Conservation (phyloP, 345 rosid species). For the Murraya koenigii region DNA sequence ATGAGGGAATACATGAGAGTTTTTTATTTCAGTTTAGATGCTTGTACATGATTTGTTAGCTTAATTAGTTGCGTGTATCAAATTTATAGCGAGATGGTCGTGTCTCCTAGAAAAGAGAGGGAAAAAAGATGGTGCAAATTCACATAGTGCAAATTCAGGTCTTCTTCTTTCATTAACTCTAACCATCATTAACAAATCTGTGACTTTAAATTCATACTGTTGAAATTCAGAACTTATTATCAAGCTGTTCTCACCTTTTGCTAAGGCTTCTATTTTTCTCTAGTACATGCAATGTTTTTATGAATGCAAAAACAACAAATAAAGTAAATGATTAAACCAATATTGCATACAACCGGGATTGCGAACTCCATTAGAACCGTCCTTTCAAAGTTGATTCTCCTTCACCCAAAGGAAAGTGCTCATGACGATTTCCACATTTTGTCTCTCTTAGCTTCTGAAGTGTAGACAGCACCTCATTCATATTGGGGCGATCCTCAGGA, state of each 20-base stretch:
- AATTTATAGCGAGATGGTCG: background rate
- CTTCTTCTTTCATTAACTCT: background rate
- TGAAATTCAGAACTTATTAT: no score
- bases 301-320: no score
- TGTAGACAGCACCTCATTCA: slow-evolving; percentile 53
- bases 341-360: no score
- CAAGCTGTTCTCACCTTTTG: no score
- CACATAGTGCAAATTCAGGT: background rate
- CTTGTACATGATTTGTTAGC: slow-evolving; percentile 15
- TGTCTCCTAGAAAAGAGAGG: background rate
- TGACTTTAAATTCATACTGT: no score
- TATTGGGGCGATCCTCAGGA: slow-evolving; percentile 63
- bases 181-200: background rate
- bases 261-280: no score
- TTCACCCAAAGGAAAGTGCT: background rate
- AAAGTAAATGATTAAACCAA: no score
- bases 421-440: background rate
- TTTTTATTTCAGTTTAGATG: background rate
- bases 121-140: background rate
- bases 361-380: no score
- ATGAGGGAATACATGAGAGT: background rate
- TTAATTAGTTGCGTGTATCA: slow-evolving; percentile 8
- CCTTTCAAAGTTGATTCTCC: no score
- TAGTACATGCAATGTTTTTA: no score
- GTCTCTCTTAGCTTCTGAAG: slow-evolving; percentile 42